phyloP scores from a whole-genome alignment of 306 rosid species.

The Quercus bicolor region DNA sequence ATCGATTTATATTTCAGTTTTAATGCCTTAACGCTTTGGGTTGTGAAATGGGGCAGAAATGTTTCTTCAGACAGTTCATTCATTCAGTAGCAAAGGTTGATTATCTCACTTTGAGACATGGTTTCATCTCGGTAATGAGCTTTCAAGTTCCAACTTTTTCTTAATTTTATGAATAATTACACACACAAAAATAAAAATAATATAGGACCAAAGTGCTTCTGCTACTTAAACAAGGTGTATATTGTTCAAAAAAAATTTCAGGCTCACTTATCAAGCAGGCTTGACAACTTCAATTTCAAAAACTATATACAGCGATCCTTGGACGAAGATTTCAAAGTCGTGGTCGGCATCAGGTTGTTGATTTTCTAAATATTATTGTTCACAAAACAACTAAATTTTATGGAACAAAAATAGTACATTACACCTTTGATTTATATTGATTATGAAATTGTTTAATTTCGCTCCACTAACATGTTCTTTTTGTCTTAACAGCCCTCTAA shows the following conservation, averaged over 20 bases:
- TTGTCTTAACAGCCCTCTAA: constrained; percentile 32
- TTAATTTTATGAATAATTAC: neutral
- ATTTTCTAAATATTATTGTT: neutral
- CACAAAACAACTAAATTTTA: neutral
- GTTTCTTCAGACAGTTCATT: constrained; percentile 43
- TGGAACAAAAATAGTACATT: neutral
- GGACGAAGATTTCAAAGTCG: constrained; percentile 39
- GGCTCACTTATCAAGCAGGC: constrained; percentile 35
- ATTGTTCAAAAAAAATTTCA: neutral
- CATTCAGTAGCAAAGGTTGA: constrained; percentile 41
- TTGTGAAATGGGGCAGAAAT: constrained; percentile 35
- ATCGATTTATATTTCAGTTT: neutral
- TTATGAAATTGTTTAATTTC: neutral
- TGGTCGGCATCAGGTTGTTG: constrained; percentile 30
- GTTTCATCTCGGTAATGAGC: constrained; percentile 34
- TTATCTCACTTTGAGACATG: constrained; percentile 41
- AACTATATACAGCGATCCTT: constrained; percentile 31
- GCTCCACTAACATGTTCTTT: neutral
- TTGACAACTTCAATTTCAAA: constrained; percentile 31
- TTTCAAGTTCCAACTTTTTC: neutral
- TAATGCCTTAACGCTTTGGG: neutral
- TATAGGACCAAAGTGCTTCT: neutral
- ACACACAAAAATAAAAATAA: neutral
- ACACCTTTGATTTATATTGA: neutral
- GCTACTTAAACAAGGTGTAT: neutral